Conservation (phyloP, 164 flowering plant genomes). For the Paratinospora sagittata region DNA sequence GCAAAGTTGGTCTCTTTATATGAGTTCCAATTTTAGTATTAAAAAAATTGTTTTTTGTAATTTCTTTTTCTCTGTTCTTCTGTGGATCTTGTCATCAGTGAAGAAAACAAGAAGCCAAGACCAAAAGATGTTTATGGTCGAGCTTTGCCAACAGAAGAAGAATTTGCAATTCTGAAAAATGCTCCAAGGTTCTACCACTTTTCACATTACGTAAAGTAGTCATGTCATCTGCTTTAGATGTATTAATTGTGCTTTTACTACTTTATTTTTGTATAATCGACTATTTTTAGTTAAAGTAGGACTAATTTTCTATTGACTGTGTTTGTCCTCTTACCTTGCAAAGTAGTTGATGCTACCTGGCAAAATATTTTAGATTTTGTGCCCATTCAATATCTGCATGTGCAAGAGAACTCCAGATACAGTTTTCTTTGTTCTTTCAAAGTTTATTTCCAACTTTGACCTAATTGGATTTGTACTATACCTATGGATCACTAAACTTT, state of each 20-base stretch:
- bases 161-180: conserved; percentile 78
- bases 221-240: not conserved
- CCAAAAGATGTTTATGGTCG: conserved; percentile 93
- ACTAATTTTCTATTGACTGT: not conserved
- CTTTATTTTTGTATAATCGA: not conserved
- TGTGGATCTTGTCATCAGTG: conserved; percentile 16
- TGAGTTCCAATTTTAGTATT: no score
- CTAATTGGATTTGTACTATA: no score
- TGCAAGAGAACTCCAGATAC: not conserved
- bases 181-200: conserved; percentile 59
- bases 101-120: conserved; percentile 60
- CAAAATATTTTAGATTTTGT: not conserved
- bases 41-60: not conserved
- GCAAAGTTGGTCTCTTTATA: not conserved
- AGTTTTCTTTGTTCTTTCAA: no score
- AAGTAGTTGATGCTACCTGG: not conserved
- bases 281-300: not conserved
- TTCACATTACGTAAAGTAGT: not conserved
- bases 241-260: not conserved
- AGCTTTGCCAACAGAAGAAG: conserved; percentile 82
- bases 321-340: not conserved
- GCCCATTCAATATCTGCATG: not conserved
- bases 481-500: no score
- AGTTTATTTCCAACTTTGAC: no score
- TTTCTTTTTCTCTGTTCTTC: not conserved